A percentile compares a stretch with the other conserved stretches of the same genome.
Evolutionary conservation across 2,329 filamentous ascomycete genomes (phyloP).

Genomic region (Apiospora rasikravindrae): DNA sequence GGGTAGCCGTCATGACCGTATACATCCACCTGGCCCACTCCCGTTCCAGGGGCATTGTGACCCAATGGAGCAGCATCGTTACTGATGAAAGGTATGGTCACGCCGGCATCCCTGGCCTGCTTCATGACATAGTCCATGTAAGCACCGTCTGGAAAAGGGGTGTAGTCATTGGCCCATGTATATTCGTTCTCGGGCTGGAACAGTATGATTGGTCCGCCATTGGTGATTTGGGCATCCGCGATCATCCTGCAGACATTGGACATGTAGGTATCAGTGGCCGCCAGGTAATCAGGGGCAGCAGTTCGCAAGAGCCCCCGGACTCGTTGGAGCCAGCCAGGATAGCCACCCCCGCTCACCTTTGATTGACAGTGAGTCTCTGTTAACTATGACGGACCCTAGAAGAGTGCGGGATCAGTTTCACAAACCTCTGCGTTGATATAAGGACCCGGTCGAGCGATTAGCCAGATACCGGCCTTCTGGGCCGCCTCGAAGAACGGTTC

Average conservation of each 20-base stretch:
- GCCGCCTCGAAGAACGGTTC: constrained; percentile 81
- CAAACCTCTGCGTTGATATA: constrained; percentile 80
- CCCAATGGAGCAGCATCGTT: constrained; percentile 71
- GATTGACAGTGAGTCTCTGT: not conserved
- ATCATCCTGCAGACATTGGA: constrained; percentile 67
- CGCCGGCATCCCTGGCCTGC: constrained; percentile 69
- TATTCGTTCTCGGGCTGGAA: constrained; percentile 87
- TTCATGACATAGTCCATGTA: constrained; percentile 76
- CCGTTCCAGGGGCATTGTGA: constrained; percentile 68
- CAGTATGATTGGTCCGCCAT: constrained; percentile 79
- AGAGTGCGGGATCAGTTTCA: not conserved
- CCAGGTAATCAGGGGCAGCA: constrained; percentile 63
- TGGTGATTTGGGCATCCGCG: constrained; percentile 79
- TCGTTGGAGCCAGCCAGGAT: constrained; percentile 79
- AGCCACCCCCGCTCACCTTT: constrained; percentile 68
- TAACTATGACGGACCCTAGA: not conserved
- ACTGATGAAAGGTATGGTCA: constrained; percentile 76
- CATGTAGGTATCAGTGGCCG: constrained; percentile 68
- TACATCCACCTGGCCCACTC: constrained; percentile 47
- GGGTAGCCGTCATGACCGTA: constrained; percentile 50
- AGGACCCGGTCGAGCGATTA: constrained; percentile 71
- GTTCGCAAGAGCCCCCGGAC: constrained; percentile 70
- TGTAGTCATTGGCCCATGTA: constrained; percentile 52
- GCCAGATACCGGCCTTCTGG: constrained; percentile 73
- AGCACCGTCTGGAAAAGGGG: constrained; percentile 65